Conservation (phyloP, 1,284 basidiomycete genomes). For the Farysia itapuensis region DNA sequence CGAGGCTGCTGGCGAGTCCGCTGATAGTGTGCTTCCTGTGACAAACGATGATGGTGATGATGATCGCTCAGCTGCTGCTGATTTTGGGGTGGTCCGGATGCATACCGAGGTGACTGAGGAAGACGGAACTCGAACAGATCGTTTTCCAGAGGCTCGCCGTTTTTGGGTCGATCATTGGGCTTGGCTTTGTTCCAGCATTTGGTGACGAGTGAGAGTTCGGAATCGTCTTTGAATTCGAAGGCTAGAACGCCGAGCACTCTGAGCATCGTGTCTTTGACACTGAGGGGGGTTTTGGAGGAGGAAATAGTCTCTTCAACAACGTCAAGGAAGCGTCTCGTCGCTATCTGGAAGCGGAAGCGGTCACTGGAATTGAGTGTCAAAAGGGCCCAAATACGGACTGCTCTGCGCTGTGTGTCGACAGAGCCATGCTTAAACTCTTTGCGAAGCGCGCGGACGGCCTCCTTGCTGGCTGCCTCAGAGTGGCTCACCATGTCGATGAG, state of each 20-base stretch:
- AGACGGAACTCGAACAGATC: conserved; percentile 27
- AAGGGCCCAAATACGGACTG: conserved; percentile 45
- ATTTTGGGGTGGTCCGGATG: too few species aligned
- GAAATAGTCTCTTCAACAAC: conserved; percentile 43
- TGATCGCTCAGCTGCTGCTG: background rate
- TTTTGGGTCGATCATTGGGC: conserved; percentile 35
- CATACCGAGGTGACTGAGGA: conserved; percentile 10
- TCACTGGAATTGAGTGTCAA: conserved; percentile 43
- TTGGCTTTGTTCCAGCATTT: conserved; percentile 50
- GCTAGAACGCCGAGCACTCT: conserved; percentile 48
- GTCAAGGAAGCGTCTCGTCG: conserved; percentile 47
- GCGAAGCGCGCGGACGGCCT: conserved; percentile 45
- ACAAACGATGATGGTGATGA: too few species aligned
- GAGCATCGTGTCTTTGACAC: conserved; percentile 44
- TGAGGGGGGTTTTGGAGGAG: conserved; percentile 37
- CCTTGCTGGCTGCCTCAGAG: conserved; percentile 47
- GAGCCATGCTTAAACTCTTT: conserved; percentile 51
- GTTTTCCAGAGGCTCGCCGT: conserved; percentile 36
- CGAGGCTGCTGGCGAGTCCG: background rate
- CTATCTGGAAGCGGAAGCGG: conserved; percentile 45
- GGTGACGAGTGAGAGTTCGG: conserved; percentile 38
- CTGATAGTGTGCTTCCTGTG: too few species aligned
- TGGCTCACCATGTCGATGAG: conserved; percentile 30
- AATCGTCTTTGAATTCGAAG: conserved; percentile 38
- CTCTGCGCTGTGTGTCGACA: conserved; percentile 34